Evolutionary conservation across 208 protist genomes (phyloP).

Genomic region (Acanthamoeba triangularis): DNA sequence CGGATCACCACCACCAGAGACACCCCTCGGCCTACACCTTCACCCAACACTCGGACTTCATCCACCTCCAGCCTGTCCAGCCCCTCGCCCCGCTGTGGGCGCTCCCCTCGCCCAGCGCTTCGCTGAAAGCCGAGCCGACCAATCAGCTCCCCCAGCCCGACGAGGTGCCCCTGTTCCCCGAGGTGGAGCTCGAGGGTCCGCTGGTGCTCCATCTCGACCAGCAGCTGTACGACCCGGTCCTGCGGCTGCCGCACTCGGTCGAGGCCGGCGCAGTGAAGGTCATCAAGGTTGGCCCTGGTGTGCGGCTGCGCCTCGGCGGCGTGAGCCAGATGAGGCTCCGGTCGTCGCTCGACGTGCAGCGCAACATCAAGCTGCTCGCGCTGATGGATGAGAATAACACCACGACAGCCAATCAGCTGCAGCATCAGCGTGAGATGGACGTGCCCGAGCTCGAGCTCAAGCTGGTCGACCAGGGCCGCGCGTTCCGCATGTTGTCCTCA

Average conservation of each 20-base stretch:
- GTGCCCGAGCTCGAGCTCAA: slow-evolving; percentile 8
- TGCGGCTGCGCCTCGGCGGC: neutral
- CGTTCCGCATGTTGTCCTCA: neutral
- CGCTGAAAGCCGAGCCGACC: no score
- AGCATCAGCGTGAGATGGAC: neutral
- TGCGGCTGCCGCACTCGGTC: neutral
- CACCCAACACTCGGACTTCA: neutral
- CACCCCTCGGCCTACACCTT: neutral
- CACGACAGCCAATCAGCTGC: neutral
- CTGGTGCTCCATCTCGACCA: slow-evolving; percentile 1
- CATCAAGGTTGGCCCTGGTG: neutral
- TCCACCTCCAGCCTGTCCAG: neutral
- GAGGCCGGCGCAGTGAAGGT: neutral
- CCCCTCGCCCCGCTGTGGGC: neutral
- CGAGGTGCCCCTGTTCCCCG: neutral
- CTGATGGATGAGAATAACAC: neutral
- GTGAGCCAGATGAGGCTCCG: neutral
- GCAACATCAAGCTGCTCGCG: neutral
- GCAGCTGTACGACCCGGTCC: neutral
- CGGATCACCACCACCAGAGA: neutral
- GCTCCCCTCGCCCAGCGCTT: neutral
- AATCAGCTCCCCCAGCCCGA: neutral
- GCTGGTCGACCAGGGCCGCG: neutral
- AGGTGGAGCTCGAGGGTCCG: neutral
- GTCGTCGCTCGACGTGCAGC: neutral